phyloP scores from a whole-genome alignment of 1,284 basidiomycete genomes.

The Cutaneotrichosporon daszewskae region DNA sequence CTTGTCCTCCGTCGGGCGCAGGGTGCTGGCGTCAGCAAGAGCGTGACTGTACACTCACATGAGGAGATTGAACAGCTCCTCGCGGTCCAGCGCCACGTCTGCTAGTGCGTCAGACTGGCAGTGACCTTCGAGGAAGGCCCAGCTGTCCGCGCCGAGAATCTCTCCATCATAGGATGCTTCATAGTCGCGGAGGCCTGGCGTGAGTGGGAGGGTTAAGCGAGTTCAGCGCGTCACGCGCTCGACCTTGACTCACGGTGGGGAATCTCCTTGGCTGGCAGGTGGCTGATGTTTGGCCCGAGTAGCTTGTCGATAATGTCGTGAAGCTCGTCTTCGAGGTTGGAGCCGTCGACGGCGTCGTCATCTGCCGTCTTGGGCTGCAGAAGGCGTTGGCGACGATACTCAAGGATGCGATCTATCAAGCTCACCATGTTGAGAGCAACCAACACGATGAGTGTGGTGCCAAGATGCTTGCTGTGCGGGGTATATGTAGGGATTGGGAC shows the following conservation, averaged over 20 bases:
- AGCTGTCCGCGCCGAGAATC: neutral
- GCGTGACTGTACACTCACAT: slow-evolving; percentile 1
- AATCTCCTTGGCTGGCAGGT: neutral
- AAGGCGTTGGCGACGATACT: neutral
- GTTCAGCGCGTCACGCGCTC: neutral
- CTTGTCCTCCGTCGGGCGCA: no score
- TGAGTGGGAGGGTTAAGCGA: no score
- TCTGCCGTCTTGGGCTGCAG: no score
- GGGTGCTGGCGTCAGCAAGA: neutral
- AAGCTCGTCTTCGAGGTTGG: neutral
- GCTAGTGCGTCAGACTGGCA: no score
- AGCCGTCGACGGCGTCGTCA: no score
- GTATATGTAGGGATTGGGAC: neutral
- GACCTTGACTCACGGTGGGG: slow-evolving; percentile 1
- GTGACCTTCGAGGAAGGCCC: neutral
- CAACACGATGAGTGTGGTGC: neutral
- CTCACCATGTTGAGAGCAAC: neutral
- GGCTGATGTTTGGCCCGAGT: neutral
- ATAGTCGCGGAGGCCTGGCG: neutral
- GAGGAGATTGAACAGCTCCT: slow-evolving; percentile 5
- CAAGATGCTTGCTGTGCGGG: neutral
- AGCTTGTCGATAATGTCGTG: neutral
- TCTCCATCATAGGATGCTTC: neutral
- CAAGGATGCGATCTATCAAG: neutral
- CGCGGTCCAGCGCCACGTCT: neutral